A percentile compares a stretch with the other conserved stretches of the same genome.
Conservation (phyloP, 139 green algal genomes). For the Astrephomene gubernaculifera region DNA sequence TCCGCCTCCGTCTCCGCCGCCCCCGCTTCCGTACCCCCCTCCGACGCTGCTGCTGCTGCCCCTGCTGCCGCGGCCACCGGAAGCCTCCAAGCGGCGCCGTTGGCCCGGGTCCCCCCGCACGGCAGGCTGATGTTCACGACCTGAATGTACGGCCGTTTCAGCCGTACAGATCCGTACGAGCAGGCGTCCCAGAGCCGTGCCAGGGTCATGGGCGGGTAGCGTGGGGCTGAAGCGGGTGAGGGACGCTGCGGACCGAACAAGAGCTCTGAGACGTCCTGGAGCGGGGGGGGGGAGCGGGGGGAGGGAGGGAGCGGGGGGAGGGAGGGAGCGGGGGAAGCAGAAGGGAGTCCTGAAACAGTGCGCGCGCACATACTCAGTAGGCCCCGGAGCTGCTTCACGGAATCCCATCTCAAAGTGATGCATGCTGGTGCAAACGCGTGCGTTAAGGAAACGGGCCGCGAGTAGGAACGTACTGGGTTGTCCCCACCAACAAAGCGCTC, state of each 20-base stretch:
- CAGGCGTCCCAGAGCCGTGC: background rate
- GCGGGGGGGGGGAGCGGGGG: background rate
- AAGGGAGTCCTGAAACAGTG: background rate
- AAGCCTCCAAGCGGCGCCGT: constrained; percentile 15
- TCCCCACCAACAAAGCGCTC: too few relatives aligned
- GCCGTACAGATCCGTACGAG: background rate
- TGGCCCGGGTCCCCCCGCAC: background rate
- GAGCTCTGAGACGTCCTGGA: constrained; percentile 7
- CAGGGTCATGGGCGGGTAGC: background rate
- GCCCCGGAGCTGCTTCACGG: background rate
- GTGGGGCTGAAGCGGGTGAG: background rate
- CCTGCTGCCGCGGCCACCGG: too few relatives aligned
- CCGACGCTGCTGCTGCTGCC: background rate
- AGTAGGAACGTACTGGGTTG: too few relatives aligned
- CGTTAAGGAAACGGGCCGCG: too few relatives aligned
- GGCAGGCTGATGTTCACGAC: background rate
- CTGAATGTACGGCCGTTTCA: background rate
- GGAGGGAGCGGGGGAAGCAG: background rate
- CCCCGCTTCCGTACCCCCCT: background rate
- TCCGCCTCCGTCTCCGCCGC: background rate
- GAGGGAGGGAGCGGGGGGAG: background rate
- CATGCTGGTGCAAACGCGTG: too few relatives aligned
- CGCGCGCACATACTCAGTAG: background rate
- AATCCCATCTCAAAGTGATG: too few relatives aligned
- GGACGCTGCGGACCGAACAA: constrained; percentile 34